These are phyloP conservation scores for Bipolaris cookei DNA, from an alignment of 2,329 filamentous ascomycete genomes.

Conservation along the genomic window DNA sequence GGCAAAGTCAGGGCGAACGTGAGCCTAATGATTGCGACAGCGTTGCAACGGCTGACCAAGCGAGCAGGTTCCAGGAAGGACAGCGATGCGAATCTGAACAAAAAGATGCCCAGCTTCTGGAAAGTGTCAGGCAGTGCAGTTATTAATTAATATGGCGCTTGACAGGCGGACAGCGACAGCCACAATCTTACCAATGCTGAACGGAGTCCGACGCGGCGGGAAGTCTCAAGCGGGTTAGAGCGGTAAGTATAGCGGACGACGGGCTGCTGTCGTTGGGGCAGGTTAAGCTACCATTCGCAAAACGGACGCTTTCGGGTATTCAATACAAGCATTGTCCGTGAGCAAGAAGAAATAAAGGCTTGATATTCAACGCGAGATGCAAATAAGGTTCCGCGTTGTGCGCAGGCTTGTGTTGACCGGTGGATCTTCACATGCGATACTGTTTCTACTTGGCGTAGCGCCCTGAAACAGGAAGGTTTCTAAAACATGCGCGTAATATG, in stretches of 20 bases:
- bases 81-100: conserved; percentile 15
- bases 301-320: neutral
- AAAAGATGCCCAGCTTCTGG: conserved; percentile 42
- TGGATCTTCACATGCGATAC: conserved; percentile 6
- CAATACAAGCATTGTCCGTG: neutral
- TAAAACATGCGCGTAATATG: conserved; percentile 21
- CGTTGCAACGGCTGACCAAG: neutral
- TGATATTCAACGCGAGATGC: neutral
- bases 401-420: neutral
- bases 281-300: conserved; percentile 9
- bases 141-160: conserved; percentile 30
- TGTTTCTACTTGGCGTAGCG: conserved; percentile 27
- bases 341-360: neutral
- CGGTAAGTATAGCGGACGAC: conserved; percentile 24
- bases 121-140: conserved; percentile 35
- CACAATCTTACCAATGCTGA: conserved; percentile 24
- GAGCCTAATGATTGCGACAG: conserved; percentile 21
- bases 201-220: conserved; percentile 25
- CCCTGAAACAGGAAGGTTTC: conserved; percentile 33
- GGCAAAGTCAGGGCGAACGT: conserved; percentile 13
- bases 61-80: conserved; percentile 4
- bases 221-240: conserved; percentile 21
- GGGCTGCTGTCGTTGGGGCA: neutral
- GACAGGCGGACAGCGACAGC: conserved; percentile 21
- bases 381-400: neutral